A percentile compares a stretch with the other conserved stretches of the same genome.
These are phyloP conservation scores for Scleroderma bovista DNA, from an alignment of 768 basidiomycete genomes.

Conservation along the genomic window DNA sequence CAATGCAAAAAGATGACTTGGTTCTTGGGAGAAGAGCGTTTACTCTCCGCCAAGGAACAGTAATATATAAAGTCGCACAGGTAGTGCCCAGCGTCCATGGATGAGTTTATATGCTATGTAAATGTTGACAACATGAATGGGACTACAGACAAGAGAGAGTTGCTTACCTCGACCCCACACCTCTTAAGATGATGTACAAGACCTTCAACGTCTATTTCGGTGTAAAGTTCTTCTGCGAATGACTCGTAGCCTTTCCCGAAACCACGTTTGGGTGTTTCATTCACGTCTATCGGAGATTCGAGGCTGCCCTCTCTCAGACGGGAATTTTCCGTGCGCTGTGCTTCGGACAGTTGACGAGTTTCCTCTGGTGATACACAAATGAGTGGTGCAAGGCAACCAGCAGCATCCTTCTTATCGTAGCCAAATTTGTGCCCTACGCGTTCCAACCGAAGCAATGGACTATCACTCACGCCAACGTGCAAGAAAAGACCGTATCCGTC, in stretches of 20 bases:
- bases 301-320: conserved; percentile 19
- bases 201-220: conserved; percentile 31
- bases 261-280: conserved; percentile 29
- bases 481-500: conserved; percentile 65
- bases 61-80: conserved; percentile 76
- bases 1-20: conserved; percentile 68
- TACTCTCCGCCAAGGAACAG: conserved; percentile 66
- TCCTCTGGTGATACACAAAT: conserved; percentile 27
- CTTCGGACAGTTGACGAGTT: conserved; percentile 14
- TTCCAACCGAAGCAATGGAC: conserved; percentile 60
- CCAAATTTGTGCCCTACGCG: conserved; percentile 61
- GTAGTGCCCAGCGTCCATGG: conserved; percentile 73
- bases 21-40: conserved; percentile 32
- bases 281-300: conserved; percentile 19
- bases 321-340: conserved; percentile 24
- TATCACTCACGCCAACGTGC: conserved; percentile 63
- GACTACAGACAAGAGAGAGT: conserved; percentile 2
- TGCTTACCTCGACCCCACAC: conserved; percentile 27
- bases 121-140: neutral
- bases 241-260: conserved; percentile 33
- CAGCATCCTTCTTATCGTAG: conserved; percentile 63
- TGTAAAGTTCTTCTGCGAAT: conserved; percentile 32
- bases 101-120: conserved; percentile 60
- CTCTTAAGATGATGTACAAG: conserved; percentile 32
- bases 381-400: conserved; percentile 48